phyloP scores from a whole-genome alignment of 2,329 filamentous ascomycete genomes.

The Neofusicoccum cordaticola region DNA sequence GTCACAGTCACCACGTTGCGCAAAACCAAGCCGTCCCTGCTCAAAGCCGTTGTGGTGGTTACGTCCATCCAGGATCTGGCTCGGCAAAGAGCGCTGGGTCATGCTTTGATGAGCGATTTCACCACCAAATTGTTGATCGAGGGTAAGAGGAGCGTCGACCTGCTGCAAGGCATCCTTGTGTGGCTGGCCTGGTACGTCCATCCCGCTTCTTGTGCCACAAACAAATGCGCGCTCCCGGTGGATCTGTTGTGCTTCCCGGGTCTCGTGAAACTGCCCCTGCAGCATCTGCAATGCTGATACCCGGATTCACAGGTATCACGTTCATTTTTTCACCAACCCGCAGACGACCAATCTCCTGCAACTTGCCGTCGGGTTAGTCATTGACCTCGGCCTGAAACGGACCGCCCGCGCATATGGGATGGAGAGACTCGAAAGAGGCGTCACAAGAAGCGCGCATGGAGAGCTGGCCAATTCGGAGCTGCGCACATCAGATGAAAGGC shows the following conservation, averaged over 20 bases:
- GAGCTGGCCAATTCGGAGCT: conserved; percentile 30
- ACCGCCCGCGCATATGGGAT: conserved; percentile 23
- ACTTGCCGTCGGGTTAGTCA: conserved; percentile 38
- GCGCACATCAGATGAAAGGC: conserved; percentile 37
- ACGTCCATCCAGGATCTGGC: conserved; percentile 10
- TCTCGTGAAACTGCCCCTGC: conserved; percentile 8
- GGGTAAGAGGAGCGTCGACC: conserved; percentile 5
- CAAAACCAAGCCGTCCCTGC: conserved; percentile 13
- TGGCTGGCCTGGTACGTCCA: conserved; percentile 13
- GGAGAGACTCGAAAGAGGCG: neutral
- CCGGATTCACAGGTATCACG: conserved; percentile 36
- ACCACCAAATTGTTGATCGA: neutral
- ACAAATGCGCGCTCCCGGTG: neutral
- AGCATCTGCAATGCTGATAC: conserved; percentile 9
- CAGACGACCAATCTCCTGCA: conserved; percentile 41
- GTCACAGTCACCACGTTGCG: conserved; percentile 2
- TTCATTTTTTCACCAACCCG: conserved; percentile 39
- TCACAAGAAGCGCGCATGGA: conserved; percentile 17
- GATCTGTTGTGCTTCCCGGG: neutral
- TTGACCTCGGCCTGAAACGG: conserved; percentile 40
- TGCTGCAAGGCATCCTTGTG: conserved; percentile 17
- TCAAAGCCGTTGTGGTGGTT: conserved; percentile 10
- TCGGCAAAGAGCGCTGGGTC: neutral
- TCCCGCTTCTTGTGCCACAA: neutral
- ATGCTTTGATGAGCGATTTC: conserved; percentile 7